phyloP scores from a whole-genome alignment of 805 yeast species.

The Myxozyma sirexii region DNA sequence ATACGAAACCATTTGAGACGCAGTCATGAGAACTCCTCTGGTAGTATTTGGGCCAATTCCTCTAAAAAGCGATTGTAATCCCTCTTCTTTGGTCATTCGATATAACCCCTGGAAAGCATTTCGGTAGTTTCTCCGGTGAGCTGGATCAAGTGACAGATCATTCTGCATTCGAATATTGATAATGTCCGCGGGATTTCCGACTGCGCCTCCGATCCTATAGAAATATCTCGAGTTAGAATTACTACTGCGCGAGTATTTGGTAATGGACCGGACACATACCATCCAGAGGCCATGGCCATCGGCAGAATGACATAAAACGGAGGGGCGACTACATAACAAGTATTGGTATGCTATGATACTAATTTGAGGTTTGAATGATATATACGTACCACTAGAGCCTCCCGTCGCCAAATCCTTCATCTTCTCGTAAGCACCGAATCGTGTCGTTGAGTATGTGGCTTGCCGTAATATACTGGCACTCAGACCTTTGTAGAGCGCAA shows the following conservation, averaged over 20 bases:
- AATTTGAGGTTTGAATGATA: not conserved
- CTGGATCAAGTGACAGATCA: slow-evolving; percentile 68
- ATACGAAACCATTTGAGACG: slow-evolving; percentile 86
- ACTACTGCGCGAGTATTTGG: no score
- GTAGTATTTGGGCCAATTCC: slow-evolving; percentile 78
- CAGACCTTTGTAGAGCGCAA: slow-evolving; percentile 77
- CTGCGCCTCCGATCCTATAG: slow-evolving; percentile 66
- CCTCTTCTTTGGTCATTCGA: slow-evolving; percentile 64
- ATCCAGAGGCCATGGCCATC: slow-evolving; percentile 83
- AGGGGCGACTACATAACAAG: slow-evolving; percentile 51
- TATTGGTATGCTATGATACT: slow-evolving; percentile 36
- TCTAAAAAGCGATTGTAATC: slow-evolving; percentile 59
- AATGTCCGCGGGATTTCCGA: slow-evolving; percentile 87
- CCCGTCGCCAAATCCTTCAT: slow-evolving; percentile 54
- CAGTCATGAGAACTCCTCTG: slow-evolving; percentile 86
- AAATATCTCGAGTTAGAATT: not conserved
- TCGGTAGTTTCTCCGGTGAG: slow-evolving; percentile 68
- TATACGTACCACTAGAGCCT: slow-evolving; percentile 18
- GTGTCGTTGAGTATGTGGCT: slow-evolving; percentile 82
- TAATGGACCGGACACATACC: no score
- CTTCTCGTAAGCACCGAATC: slow-evolving; percentile 84
- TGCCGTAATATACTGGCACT: slow-evolving; percentile 82
- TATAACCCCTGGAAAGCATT: slow-evolving; percentile 77
- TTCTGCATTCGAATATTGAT: slow-evolving; percentile 78
- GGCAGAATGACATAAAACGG: slow-evolving; percentile 66